Evolutionary conservation across 169 alveolate genomes (phyloP), one percentile per base, ranked within the genome.

Genomic region (Babesia bovis): DNA sequence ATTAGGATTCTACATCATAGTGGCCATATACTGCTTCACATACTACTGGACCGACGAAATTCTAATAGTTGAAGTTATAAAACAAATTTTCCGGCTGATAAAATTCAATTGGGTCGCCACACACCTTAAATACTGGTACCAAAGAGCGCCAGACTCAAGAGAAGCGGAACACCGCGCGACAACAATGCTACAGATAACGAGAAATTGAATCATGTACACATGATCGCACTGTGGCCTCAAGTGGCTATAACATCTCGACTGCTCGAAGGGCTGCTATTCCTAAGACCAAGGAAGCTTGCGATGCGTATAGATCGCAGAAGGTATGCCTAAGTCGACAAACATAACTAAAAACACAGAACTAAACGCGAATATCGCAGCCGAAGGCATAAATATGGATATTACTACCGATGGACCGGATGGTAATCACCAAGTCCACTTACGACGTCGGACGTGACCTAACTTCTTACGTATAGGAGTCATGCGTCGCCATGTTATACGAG

Each of bases 361-460:
- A 78, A 78, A 49, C 72, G 73, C 2, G 87, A 78, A 41, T 71
- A 81, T 19, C 59, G 84, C 32, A 56, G 63, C 42, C 30, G 70
- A 25, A 41, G 84, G 30, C 88, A 81, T 55, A 81, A 70, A 55
- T 70, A 49, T 38, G 88, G 88, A 17, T 81, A 26, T 60, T 32
- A 81, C 51, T 81, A 81, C 81, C 70, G 55, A n/a, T 81, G 88
- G 88, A 52, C 71, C 4, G 88, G 88, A 17, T 49, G 41, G 49
- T 73, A 41, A 45, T 36, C 57, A 81, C 77, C 73, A 81, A 10
- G 84, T 81, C 84, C 84, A 70, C 58, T 81, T 81, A 26, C 83
- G 44, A 15, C 69, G 66, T 33, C 84, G 55, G 26, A 81, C 84
- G 26, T 72, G 72, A 56, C 28, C 66, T 41, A 71, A 21, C 57